Evolutionary conservation across 2,329 filamentous ascomycete species (phyloP), one percentile per base, ranked within the genome.

Genomic region (Alternaria panax): DNA sequence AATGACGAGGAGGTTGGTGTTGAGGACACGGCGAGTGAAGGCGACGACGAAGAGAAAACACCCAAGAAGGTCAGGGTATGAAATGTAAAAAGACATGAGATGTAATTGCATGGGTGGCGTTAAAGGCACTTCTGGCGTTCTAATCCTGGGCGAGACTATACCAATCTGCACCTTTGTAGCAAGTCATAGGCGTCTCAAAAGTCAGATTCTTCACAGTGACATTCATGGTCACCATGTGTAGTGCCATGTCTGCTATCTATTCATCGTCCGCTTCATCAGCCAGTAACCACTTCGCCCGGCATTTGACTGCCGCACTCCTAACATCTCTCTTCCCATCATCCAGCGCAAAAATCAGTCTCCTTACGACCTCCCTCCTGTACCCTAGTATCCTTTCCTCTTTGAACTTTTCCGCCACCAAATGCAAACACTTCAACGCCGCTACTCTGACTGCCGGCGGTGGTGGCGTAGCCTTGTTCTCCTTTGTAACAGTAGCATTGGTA

Each of bases 251-350:
- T 47, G n/a, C 30, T 18, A 28, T 40, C 45, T 67, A 67, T 8
- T 76, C 74, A 43, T 87, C 84, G 42, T 88, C 86, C 22, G 83
- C 79, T 71, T 88, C 86, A 69, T 87, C 86, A 42, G 88, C 78
- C 14, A 82, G 81, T 53, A 88, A 72, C 87, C 87, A 90, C 55
- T 81, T 84, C n/a, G 80, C 83, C 51, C 86, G 77, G 62, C 87
- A 88, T 77, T 83, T 84, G 25, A 89, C 87, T 14, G 87, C 88
- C 59, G 86, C 86, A 62, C 85, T 84, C 41, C 88, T 81, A 9
- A 90, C 88, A 70, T 83, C 82, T 62, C 88, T 79, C 78, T 87
- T 89, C 30, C 80, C 79, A 75, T 90, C 88, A 78, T 90, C 88
- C 63, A 90, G 70, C 25, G 85, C 83, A 16, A 69, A 73, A 43